phyloP scores from a whole-genome alignment of 768 basidiomycete species.

The Suillus clintonianus region DNA sequence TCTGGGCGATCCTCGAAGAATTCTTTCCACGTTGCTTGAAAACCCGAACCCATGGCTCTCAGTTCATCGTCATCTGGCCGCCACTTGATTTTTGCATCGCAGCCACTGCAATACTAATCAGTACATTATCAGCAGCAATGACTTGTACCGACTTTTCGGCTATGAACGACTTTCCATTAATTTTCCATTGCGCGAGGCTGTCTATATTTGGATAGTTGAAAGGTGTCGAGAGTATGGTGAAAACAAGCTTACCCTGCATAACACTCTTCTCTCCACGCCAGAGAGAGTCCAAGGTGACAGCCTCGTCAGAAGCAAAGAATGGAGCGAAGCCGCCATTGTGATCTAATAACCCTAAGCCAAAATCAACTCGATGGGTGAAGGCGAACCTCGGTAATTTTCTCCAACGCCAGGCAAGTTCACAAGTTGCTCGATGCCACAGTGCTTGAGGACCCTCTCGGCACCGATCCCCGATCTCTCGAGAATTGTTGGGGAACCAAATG shows the following conservation, averaged over 20 bases:
- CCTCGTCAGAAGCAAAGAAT: conserved; percentile 45
- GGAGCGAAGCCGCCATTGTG: conserved; percentile 24
- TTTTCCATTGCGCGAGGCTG: conserved; percentile 31
- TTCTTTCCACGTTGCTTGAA: conserved; percentile 50
- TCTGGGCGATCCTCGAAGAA: conserved; percentile 54
- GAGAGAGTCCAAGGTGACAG: conserved; percentile 50
- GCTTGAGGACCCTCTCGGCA: conserved; percentile 45
- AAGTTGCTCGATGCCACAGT: conserved; percentile 46
- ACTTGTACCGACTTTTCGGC: conserved; percentile 49
- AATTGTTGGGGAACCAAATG: conserved; percentile 58
- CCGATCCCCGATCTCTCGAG: conserved; percentile 72
- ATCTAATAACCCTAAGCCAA: conserved; percentile 18
- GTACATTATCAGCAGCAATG: not conserved
- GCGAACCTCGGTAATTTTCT: conserved; percentile 59
- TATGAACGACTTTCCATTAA: conserved; percentile 47
- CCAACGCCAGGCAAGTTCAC: conserved; percentile 82
- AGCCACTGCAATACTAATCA: conserved; percentile 37
- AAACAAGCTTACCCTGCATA: conserved; percentile 38
- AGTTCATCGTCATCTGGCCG: conserved; percentile 54
- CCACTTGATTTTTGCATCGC: conserved; percentile 56
- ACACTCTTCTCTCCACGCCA: conserved; percentile 40
- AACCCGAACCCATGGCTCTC: conserved; percentile 44
- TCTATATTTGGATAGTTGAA: conserved; percentile 16
- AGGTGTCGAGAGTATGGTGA: not conserved
- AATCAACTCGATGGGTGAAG: too few relatives aligned